Base-by-base conservation (phyloP, 1,284 basidiomycete species). In the Ceratobasidium sp. region DNA sequence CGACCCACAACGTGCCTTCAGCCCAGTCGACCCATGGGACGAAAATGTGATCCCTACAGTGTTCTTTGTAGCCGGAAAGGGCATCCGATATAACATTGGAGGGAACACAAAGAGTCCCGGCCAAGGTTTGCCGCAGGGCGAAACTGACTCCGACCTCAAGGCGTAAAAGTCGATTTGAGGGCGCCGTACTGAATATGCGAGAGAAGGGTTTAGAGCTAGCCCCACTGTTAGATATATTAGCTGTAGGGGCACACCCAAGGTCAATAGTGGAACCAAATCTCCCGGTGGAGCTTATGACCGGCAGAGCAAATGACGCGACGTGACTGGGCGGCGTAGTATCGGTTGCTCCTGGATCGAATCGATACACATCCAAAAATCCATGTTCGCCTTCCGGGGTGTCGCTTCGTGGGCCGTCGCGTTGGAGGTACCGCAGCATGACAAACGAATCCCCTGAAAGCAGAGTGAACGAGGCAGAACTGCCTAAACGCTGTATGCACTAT, bases 21-120 rank as follows among this genome's bases (percentile, higher is more conserved):
- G n/a, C 53, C 53, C 53, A 56, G 53, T 56, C 53, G 24, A 27
- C 31, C 53, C 53, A 56, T n/a, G 22, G 53, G 9, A 56, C 27
- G 5, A 31, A 24, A 27, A 56, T 17, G 7, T n/a, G n/a, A 27
- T n/a, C 31, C 5, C 9, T 27, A 24, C 14, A 14, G 24, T 56
- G 53, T 5, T 56, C 22, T 14, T 27, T 1, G 14, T 5, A 22
- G 14, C 31, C 22, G 11, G 14, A 14, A 24, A 56, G 24, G 5
- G 24, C 24, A 27, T 56, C 53, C 22, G 27, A 4, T n/a, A 56
- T n/a, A 14, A 15, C 53, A 14, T 4, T 27, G 53, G 24, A 56
- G 24, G 53, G 24, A 27, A 56, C 31, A 31, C 31, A 56, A 24
- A 56, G 53, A 24, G 31, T 27, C 14, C 53, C 27, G 11, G 14